phyloP scores from a whole-genome alignment of 1,139 yeast genomes.

The Scheffersomyces parashehatae region DNA sequence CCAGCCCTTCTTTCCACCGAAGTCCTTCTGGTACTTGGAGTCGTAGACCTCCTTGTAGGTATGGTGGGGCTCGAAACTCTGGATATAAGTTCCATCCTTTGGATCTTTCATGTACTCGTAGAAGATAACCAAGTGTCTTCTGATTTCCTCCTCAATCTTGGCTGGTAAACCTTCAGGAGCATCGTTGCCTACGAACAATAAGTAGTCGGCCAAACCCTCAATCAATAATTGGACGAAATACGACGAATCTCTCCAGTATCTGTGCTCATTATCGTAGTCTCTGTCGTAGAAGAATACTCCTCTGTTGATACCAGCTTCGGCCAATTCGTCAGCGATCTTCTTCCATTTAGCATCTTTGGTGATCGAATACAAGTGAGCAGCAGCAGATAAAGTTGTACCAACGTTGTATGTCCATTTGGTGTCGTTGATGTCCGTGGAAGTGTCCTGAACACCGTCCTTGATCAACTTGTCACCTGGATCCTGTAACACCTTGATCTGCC shows the following conservation, averaged over 20 bases:
- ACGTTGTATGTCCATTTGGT: conserved; percentile 72
- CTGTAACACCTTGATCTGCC: conserved; percentile 53
- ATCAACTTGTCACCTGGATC: conserved; percentile 59
- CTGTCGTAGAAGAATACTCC: conserved; percentile 63
- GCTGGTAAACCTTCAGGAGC: conserved; percentile 42
- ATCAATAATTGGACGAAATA: conserved; percentile 65
- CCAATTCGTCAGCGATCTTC: conserved; percentile 57
- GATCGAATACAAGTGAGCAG: conserved; percentile 50
- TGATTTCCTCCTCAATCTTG: conserved; percentile 43
- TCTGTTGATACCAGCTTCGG: conserved; percentile 58
- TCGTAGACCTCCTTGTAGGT: conserved; percentile 55
- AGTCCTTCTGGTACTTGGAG: conserved; percentile 48
- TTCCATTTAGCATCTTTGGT: conserved; percentile 59
- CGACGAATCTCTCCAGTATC: conserved; percentile 68
- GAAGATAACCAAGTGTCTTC: conserved; percentile 53
- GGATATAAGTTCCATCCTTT: conserved; percentile 60
- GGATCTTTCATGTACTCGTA: conserved; percentile 61
- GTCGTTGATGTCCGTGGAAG: conserved; percentile 44
- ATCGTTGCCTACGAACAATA: conserved; percentile 48
- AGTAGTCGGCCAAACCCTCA: conserved; percentile 70
- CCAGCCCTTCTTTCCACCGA: conserved; percentile 58
- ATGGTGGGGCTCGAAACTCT: conserved; percentile 60
- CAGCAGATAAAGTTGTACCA: conserved; percentile 64
- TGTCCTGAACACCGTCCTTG: conserved; percentile 61
- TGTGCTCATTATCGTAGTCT: conserved; percentile 55